Conservation (phyloP, 176 grass and related monocot species). For the Oryza longistaminata region DNA sequence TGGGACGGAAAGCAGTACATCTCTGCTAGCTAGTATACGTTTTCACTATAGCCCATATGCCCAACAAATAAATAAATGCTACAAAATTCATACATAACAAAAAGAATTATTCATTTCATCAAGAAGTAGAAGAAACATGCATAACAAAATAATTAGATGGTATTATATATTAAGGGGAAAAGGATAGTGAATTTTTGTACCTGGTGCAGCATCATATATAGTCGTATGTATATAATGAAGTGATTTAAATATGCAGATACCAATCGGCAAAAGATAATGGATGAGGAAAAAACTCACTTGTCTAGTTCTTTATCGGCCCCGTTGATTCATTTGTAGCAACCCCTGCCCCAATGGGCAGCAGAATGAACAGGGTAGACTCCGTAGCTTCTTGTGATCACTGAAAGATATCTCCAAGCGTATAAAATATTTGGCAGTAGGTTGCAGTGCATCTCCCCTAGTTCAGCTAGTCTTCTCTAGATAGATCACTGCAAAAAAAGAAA, state of each 20-base stretch:
- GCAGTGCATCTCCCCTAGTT: conserved; percentile 37
- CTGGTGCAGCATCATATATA: not conserved
- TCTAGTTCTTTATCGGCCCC: conserved; percentile 32
- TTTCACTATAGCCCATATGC: not conserved
- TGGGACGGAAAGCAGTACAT: no score
- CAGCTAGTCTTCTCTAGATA: not conserved
- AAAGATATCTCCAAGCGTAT: conserved; percentile 51
- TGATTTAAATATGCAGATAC: not conserved
- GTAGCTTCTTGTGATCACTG: conserved; percentile 57
- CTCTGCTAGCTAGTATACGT: not conserved
- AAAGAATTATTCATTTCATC: no score
- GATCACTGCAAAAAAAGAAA: not conserved
- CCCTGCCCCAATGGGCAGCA: conserved; percentile 54
- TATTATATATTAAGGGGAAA: not conserved
- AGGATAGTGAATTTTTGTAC: not conserved
- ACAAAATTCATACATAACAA: not conserved
- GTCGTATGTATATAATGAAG: not conserved
- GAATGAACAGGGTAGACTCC: conserved; percentile 21
- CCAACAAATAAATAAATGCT: not conserved
- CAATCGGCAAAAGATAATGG: not conserved
- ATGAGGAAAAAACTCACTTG: not conserved
- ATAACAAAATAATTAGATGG: not conserved
- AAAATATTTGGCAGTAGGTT: conserved; percentile 42
- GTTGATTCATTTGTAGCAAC: conserved; percentile 57
- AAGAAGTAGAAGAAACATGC: no score